Percentiles rank a stretch among this genome's conserved stretches.
Evolutionary conservation across 2,329 filamentous ascomycete species (phyloP).

Genomic region (Escovopsis sp.): DNA sequence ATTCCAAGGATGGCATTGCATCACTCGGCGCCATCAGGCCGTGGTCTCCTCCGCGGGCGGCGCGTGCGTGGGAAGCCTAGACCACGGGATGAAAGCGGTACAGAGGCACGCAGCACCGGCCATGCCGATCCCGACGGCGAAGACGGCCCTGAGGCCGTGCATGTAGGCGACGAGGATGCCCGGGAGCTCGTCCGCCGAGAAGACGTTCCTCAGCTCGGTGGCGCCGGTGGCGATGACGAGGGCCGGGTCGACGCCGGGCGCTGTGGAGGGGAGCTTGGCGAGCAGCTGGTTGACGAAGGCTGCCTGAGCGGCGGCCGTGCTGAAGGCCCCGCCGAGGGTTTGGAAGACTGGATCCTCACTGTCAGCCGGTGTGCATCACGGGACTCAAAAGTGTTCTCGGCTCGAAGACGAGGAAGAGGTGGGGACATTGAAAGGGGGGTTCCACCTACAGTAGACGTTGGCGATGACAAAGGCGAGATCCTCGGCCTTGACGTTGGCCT

Average conservation of each 20-base stretch:
- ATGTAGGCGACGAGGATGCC: slow-evolving; percentile 1
- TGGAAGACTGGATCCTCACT: slow-evolving; percentile 20
- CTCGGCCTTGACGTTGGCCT: slow-evolving; percentile 3
- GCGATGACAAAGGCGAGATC: slow-evolving; percentile 1
- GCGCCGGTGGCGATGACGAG: slow-evolving; percentile 1
- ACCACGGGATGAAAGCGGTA: too few relatives aligned
- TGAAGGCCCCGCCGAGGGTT: slow-evolving; percentile 28
- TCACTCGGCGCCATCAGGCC: too few relatives aligned
- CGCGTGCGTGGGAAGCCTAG: too few relatives aligned
- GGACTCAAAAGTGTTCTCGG: too few relatives aligned
- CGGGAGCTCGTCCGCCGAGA: neutral
- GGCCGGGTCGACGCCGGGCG: neutral
- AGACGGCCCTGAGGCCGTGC: neutral
- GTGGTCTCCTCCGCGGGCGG: too few relatives aligned
- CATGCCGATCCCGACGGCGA: neutral
- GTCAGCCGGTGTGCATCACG: too few relatives aligned
- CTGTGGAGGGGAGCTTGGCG: slow-evolving; percentile 8
- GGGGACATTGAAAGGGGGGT: too few relatives aligned
- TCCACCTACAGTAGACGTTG: slow-evolving; percentile 1
- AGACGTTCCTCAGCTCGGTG: neutral
- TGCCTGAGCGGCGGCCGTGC: slow-evolving; percentile 25
- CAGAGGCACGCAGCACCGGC: neutral
- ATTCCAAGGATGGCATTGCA: too few relatives aligned
- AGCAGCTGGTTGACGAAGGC: slow-evolving; percentile 23
- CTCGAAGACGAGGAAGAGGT: too few relatives aligned